Base-by-base conservation (phyloP, 305 asterid genomes). In the Fraxinus xanthoxyloides region DNA sequence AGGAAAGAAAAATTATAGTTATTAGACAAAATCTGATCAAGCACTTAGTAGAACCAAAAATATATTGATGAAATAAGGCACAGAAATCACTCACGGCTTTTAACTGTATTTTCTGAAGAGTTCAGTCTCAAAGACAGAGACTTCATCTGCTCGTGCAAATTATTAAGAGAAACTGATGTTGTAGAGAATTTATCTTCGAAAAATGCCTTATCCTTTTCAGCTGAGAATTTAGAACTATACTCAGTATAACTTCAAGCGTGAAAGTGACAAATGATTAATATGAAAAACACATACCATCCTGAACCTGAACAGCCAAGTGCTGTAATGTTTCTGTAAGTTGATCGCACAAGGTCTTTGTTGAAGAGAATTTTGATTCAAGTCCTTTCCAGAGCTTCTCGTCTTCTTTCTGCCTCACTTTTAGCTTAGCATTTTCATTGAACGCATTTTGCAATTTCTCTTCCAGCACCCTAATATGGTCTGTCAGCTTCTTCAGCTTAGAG, bases 381-480 rank as follows among this genome's bases (percentile, higher is more conserved):
- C 97, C 99, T 79, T 77, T 89, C 98, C 99, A 94, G 21, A 93
- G 96, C 89, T 92, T 94, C 87, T 91, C 97, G 80, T 94, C 98
- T 86, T 97, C 99, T 87, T 93, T 94, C 85, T 91, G 98, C 90
- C 87, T 94, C 83, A 90, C 98, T 84, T 91, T 92, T 75, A 92
- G 90, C 89, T 90, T 93, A 1, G 95, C 92, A 86, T 97, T 97
- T 88, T 97, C 99, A 78, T 94, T 97, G 81, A 90, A 89, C 4
- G 95, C 97, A 86, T 79, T 89, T 88, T 92, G 98, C 86, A 97
- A 86, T 85, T 97, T 94, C 84, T 93, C 98, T 90, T 97, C 98
- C 77, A 97, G 88, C 24, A 84, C 77, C 56, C 78, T 90, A 79
- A 92, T 85, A 77, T 92, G 95, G 75, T 93, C 98, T 1, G 89